Base-by-base conservation (phyloP, 2,329 filamentous ascomycete genomes). In the Pezizomycotina sp. region DNA sequence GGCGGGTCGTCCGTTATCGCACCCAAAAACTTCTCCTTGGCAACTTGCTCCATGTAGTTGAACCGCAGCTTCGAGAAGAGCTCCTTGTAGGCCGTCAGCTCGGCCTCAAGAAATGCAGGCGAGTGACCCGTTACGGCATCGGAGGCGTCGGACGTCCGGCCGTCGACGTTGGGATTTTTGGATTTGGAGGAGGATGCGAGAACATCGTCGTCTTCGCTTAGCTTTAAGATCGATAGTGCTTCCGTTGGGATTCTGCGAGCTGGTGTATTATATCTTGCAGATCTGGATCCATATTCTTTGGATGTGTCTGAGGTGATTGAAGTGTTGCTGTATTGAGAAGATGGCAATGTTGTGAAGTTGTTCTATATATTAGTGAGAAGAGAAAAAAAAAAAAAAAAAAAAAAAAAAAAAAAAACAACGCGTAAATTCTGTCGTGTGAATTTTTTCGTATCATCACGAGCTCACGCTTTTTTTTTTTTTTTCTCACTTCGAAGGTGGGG, bases 11-110 rank as follows among this genome's bases (percentile, higher is more conserved):
- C 82, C 10, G 91, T 82, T 50, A 95, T 91, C 46, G 80, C 76
- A 48, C 83, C 80, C 36, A 98, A 75, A 58, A 93, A 95, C 53
- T 92, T 92, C 57, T 98, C 89, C 60, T 95, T 98, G 27, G 86
- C 95, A 45, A 95, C 83, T 63, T 95, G 89, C 60, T 98, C 89
- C 50, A 93, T 78, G 59, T 95, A 95, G 47, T 80, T 91, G 63
- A 95, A 95, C 50, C 86, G 81, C 24, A 95, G 68, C 61, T 98
- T 95, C 26, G 82, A 77, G 59, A 95, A 98, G 13, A 95, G 70
- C 59, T 93, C 84, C 54, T 80, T 82, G 62, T 95, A 93, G 58
- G 95, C 84, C 19, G 68, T 65, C 18, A 95, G 65, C 57, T 95
- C 86, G 18, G 79, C 80, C 47, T 80, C 74, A 5, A 95, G 65